Evolutionary conservation across 257 asterid genomes (phyloP), one percentile per base, ranked within the genome.

Genomic region (Nicotiana otophora): DNA sequence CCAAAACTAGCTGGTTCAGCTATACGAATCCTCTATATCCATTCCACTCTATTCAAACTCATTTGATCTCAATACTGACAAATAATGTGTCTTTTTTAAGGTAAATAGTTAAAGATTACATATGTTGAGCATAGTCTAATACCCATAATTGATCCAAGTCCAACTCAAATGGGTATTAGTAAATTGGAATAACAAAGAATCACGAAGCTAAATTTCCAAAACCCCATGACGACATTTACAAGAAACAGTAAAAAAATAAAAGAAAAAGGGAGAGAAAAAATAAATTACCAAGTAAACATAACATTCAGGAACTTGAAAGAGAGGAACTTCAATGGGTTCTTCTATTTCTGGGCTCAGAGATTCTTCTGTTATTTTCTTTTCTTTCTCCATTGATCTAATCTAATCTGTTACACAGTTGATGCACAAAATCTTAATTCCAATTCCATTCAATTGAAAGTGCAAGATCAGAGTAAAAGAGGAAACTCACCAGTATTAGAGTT

Each of bases 261-360:
- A 36, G 15, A 6, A 33, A 82, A 51, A 46, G 51, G 63, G 42
- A 51, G n/a, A 48, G 53, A n/a, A 64, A 78, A 46, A 42, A 0
- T 9, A 53, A 33, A 74, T 88, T 91, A 94, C 98, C 95, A 94
- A 82, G 88, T 94, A 94, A 67, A 94, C 98, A 85, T 93, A 94
- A 88, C 97, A 93, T 88, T 93, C 98, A 65, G 97, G 72, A 60
- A 93, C 97, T 89, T 94, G 97, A 89, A 92, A 94, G 65, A 92
- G 91, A 84, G 90, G 85, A 61, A 93, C 86, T 88, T 94, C 97
- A 67, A 91, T 63, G 48, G 93, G 92, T 82, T 89, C 92, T 87
- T 90, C 94, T 46, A 85, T 75, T 60, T 82, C 90, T 63, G 68
- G 86, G 36, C 5, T 69, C 33, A 19, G 3, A 8, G 9, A 10